Evolutionary conservation across 1,139 yeast species (phyloP).

Genomic region (Candida sp.): DNA sequence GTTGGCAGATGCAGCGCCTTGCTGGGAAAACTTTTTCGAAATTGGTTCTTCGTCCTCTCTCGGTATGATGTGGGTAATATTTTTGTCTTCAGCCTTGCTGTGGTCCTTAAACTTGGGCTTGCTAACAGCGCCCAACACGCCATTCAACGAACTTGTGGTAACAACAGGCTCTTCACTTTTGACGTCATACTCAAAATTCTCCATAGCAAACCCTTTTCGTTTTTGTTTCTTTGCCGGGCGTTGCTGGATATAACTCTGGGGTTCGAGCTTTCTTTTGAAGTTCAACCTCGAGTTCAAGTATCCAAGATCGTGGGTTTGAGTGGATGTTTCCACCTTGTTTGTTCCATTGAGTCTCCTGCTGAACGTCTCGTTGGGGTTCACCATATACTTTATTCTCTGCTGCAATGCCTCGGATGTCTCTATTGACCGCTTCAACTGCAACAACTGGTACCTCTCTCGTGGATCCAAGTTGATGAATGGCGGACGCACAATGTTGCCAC

Average conservation of each 20-base stretch:
- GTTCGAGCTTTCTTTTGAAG: constrained; percentile 10
- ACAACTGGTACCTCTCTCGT: constrained; percentile 44
- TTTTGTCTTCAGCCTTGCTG: constrained; percentile 5
- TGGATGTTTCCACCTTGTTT: constrained; percentile 41
- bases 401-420: constrained; percentile 40
- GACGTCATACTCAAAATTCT: constrained; percentile 43
- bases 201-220: constrained; percentile 32
- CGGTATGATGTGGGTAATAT: constrained; percentile 6
- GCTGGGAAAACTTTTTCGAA: constrained; percentile 16
- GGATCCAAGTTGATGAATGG: constrained; percentile 54
- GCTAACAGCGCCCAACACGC: constrained; percentile 35
- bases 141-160: constrained; percentile 24
- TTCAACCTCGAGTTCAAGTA: constrained; percentile 27
- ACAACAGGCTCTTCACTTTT: constrained; percentile 6
- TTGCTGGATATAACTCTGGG: not conserved
- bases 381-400: constrained; percentile 39
- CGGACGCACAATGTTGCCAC: constrained; percentile 47
- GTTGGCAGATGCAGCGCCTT: constrained; percentile 1
- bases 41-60: constrained; percentile 21
- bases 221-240: constrained; percentile 15
- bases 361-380: constrained; percentile 44
- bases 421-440: constrained; percentile 43
- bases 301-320: constrained; percentile 44
- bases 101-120: constrained; percentile 28
- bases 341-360: constrained; percentile 14